Percentiles rank a stretch among this genome's conserved stretches.
phyloP scores from a whole-genome alignment of 768 basidiomycete genomes.

The Strobilomyces dryophilus region DNA sequence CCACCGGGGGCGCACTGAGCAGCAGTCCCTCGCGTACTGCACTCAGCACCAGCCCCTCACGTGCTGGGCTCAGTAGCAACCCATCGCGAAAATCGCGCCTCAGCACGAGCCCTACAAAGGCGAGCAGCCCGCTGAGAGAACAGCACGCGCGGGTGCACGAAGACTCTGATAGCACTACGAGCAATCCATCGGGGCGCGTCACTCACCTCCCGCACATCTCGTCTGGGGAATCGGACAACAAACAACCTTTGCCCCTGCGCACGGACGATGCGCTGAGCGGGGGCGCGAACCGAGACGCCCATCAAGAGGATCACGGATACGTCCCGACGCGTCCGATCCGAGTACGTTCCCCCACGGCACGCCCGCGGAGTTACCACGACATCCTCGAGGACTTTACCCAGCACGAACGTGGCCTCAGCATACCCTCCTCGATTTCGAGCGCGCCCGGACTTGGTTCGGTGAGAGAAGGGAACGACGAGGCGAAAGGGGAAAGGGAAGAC shows the following conservation, averaged over 20 bases:
- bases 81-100: conserved; percentile 24
- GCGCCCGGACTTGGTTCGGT: conserved; percentile 23
- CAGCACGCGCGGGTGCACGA: conserved; percentile 1
- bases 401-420: conserved; percentile 28
- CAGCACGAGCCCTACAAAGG: conserved; percentile 21
- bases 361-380: conserved; percentile 63
- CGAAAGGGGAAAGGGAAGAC: conserved; percentile 1
- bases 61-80: conserved; percentile 14
- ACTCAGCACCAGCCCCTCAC: conserved; percentile 21
- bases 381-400: conserved; percentile 60
- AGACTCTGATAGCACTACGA: conserved; percentile 10
- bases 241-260: conserved; percentile 7
- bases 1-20: conserved; percentile 11
- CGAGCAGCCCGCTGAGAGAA: conserved; percentile 18
- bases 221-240: conserved; percentile 10
- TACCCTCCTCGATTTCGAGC: conserved; percentile 30
- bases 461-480: conserved; percentile 18
- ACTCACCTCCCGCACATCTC: conserved; percentile 22
- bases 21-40: conserved; percentile 22
- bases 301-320: conserved; percentile 7
- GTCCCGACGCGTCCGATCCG: conserved; percentile 20
- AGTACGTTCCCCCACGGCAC: conserved; percentile 32
- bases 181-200: conserved; percentile 21
- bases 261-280: neutral
- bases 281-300: neutral